Conservation (phyloP, 2,329 filamentous ascomycete species). For the Hortaea werneckii region DNA sequence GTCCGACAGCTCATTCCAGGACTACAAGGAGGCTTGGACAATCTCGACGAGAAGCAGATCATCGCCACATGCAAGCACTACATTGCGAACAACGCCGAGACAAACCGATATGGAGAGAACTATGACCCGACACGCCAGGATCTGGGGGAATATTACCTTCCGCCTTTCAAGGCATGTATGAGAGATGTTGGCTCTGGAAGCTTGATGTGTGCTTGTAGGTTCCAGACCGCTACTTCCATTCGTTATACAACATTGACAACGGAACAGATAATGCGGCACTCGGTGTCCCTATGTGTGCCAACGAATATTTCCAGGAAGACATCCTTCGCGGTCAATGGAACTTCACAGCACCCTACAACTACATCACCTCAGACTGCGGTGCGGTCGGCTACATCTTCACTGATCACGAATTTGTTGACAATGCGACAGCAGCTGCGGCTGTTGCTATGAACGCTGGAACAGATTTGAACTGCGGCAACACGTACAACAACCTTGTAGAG, state of each 20-base stretch:
- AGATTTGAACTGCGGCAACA: slow-evolving; percentile 41
- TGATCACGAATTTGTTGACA: slow-evolving; percentile 29
- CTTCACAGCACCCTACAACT: slow-evolving; percentile 52
- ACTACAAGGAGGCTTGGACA: slow-evolving; percentile 17
- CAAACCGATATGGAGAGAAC: slow-evolving; percentile 33
- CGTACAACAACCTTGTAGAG: slow-evolving; percentile 38
- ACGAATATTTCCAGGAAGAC: slow-evolving; percentile 51
- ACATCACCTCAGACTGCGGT: slow-evolving; percentile 56
- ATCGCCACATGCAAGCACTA: slow-evolving; percentile 40
- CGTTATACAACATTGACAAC: background rate
- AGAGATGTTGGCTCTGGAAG: slow-evolving; percentile 35
- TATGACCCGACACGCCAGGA: slow-evolving; percentile 50
- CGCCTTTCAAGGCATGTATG: slow-evolving; percentile 48
- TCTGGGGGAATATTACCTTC: slow-evolving; percentile 57
- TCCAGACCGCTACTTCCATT: background rate
- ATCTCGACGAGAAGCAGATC: slow-evolving; percentile 23
- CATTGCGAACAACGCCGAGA: slow-evolving; percentile 17
- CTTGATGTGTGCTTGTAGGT: slow-evolving; percentile 48
- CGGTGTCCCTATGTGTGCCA: slow-evolving; percentile 54
- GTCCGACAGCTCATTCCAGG: slow-evolving; percentile 24
- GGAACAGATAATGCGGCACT: slow-evolving; percentile 39
- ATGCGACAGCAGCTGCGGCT: slow-evolving; percentile 14
- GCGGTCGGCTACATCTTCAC: slow-evolving; percentile 42
- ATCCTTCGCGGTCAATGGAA: slow-evolving; percentile 56
- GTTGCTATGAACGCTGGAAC: slow-evolving; percentile 39